phyloP scores from a whole-genome alignment of 176 grass and related monocot genomes.

The Lolium rigidum region DNA sequence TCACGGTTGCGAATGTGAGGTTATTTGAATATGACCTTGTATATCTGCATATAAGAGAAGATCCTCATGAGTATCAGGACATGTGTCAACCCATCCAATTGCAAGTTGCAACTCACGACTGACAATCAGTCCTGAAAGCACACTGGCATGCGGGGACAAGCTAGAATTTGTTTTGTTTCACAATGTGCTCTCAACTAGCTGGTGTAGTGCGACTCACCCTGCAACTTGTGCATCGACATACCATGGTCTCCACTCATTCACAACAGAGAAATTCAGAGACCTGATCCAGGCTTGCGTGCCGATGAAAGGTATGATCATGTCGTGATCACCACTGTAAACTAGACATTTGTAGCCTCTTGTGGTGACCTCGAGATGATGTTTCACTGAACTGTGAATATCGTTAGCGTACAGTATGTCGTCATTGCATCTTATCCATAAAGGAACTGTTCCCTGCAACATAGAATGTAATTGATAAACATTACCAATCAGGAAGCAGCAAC shows the following conservation, averaged over 20 bases:
- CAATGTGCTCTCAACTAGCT: background rate
- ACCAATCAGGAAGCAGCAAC: too few relatives aligned
- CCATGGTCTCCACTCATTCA: slow-evolving; percentile 72
- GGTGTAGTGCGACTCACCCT: slow-evolving; percentile 48
- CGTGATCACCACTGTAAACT: too few relatives aligned
- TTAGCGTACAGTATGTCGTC: slow-evolving; percentile 10
- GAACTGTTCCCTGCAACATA: slow-evolving; percentile 44
- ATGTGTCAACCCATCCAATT: background rate
- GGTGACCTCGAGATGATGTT: too few relatives aligned
- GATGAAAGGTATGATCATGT: too few relatives aligned
- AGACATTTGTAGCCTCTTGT: too few relatives aligned
- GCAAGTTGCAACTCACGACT: background rate
- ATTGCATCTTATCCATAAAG: slow-evolving; percentile 61
- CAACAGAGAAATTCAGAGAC: slow-evolving; percentile 55
- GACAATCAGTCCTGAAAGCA: background rate
- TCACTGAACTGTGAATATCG: slow-evolving; percentile 50
- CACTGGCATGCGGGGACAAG: background rate
- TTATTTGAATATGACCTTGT: slow-evolving; percentile 63
- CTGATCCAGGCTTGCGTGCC: slow-evolving; percentile 72
- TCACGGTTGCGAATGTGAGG: slow-evolving; percentile 70
- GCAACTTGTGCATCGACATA: slow-evolving; percentile 64
- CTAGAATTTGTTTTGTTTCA: background rate
- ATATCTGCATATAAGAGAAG: slow-evolving; percentile 48
- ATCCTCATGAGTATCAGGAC: background rate
- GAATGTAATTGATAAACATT: too few relatives aligned